phyloP scores from a whole-genome alignment of 768 basidiomycete genomes.

The Dictyophora rubrovolvata region DNA sequence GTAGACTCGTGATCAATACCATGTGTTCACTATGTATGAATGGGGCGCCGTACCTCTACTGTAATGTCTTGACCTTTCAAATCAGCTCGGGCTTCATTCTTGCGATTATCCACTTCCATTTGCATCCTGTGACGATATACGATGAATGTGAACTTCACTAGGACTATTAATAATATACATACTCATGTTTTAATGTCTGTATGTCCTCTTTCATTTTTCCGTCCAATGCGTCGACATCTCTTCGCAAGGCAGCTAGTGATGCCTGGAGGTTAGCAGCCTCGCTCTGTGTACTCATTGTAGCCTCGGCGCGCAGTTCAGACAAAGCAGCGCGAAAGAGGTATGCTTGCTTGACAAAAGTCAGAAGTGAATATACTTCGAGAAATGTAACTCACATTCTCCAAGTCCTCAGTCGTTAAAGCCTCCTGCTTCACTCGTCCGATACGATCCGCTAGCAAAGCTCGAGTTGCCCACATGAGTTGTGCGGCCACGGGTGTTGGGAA shows the following conservation, averaged over 20 bases:
- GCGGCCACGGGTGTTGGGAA: conserved; percentile 68
- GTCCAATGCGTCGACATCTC: conserved; percentile 78
- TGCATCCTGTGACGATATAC: conserved; percentile 57
- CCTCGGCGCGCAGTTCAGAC: conserved; percentile 80
- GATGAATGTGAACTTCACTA: background rate
- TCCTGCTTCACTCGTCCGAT: conserved; percentile 60
- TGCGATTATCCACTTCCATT: conserved; percentile 91
- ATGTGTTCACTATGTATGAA: background rate
- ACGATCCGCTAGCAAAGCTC: conserved; percentile 70
- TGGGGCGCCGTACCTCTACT: conserved; percentile 52
- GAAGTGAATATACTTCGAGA: background rate
- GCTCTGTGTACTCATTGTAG: conserved; percentile 71
- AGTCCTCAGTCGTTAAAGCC: conserved; percentile 63
- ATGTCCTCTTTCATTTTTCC: conserved; percentile 94
- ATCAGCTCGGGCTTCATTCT: conserved; percentile 81
- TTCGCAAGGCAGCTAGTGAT: conserved; percentile 60
- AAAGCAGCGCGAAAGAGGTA: conserved; percentile 92
- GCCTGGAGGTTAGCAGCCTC: conserved; percentile 78
- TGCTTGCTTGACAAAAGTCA: conserved; percentile 56
- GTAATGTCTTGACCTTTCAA: conserved; percentile 74
- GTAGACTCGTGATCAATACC: background rate
- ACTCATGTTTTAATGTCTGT: conserved; percentile 87
- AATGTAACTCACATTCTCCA: conserved; percentile 59
- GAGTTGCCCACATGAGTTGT: conserved; percentile 74
- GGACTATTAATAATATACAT: conserved; percentile 22